A percentile compares a stretch with the other conserved stretches of the same genome.
Evolutionary conservation across 2,329 filamentous ascomycete genomes (phyloP).

Genomic region (Fusarium pseudonygamai): DNA sequence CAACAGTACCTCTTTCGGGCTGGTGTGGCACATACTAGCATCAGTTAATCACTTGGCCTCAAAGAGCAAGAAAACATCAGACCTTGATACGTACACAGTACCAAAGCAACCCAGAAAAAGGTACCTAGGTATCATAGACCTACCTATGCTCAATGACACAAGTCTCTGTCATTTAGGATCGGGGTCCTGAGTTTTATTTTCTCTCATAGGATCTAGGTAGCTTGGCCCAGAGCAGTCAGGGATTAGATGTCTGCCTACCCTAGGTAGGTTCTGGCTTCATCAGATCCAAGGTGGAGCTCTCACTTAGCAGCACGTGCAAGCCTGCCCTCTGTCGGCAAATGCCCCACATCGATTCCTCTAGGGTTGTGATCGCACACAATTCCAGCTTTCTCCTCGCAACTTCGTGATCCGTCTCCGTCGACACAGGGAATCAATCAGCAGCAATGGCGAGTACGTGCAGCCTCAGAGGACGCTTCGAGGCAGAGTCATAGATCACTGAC

Average conservation of each 20-base stretch:
- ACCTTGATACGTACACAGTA: background rate
- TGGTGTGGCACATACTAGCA: background rate
- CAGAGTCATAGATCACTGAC: slow-evolving; percentile 28
- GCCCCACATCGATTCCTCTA: slow-evolving; percentile 37
- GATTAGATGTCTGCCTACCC: background rate
- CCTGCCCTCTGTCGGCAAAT: slow-evolving; percentile 21
- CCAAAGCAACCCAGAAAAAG: background rate
- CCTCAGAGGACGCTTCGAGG: background rate
- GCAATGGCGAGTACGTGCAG: slow-evolving; percentile 54
- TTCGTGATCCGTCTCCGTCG: slow-evolving; percentile 42
- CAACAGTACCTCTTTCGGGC: background rate
- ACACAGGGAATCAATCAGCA: slow-evolving; percentile 46
- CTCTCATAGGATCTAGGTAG: background rate
- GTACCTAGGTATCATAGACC: background rate
- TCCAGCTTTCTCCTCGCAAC: slow-evolving; percentile 42
- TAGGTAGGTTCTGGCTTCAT: background rate
- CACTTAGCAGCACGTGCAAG: slow-evolving; percentile 13
- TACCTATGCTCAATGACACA: background rate
- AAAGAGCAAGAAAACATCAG: background rate
- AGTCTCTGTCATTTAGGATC: background rate
- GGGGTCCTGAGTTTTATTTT: background rate
- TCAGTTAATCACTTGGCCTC: background rate
- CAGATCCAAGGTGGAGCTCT: background rate
- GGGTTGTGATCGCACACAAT: slow-evolving; percentile 45
- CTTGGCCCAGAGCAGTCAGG: background rate